A percentile compares a stretch with the other conserved stretches of the same genome.
Evolutionary conservation across 148 eudicot genomes (phyloP).

Genomic region (Arctostaphylos glauca): DNA sequence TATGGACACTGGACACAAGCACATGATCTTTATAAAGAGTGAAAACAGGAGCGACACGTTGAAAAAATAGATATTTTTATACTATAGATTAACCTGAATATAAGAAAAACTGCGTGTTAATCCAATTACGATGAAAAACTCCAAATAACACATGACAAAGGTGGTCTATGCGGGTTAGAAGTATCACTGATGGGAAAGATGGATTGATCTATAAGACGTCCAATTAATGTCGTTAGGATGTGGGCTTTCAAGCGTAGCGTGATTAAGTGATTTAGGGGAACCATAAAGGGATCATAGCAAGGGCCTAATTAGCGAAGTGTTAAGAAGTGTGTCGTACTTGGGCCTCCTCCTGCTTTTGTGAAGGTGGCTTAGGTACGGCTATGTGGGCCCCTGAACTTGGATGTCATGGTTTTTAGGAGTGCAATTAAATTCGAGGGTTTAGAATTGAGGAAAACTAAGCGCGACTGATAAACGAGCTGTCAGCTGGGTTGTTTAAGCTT

Average conservation of each 20-base stretch:
- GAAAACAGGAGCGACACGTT: too few relatives aligned
- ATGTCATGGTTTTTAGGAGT: background rate
- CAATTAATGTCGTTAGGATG: background rate
- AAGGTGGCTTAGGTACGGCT: background rate
- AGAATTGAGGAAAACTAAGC: background rate
- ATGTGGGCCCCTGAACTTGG: background rate
- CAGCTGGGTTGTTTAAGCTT: background rate
- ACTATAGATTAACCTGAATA: too few relatives aligned
- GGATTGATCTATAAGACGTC: background rate
- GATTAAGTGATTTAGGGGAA: background rate
- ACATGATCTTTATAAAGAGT: background rate
- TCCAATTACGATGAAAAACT: background rate
- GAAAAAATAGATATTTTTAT: too few relatives aligned
- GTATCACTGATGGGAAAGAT: background rate
- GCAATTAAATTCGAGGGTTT: background rate
- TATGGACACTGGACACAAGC: background rate
- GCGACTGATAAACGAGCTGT: background rate
- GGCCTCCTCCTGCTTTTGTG: background rate
- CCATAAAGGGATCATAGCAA: background rate
- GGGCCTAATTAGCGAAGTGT: background rate
- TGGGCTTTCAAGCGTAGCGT: background rate
- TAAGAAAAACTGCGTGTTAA: background rate
- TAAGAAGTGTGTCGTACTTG: background rate
- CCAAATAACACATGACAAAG: background rate
- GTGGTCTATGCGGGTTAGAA: background rate